Percentiles rank a stretch among this genome's conserved stretches.
Evolutionary conservation across 83 land plant species (phyloP).

Genomic region (Picea abies): DNA sequence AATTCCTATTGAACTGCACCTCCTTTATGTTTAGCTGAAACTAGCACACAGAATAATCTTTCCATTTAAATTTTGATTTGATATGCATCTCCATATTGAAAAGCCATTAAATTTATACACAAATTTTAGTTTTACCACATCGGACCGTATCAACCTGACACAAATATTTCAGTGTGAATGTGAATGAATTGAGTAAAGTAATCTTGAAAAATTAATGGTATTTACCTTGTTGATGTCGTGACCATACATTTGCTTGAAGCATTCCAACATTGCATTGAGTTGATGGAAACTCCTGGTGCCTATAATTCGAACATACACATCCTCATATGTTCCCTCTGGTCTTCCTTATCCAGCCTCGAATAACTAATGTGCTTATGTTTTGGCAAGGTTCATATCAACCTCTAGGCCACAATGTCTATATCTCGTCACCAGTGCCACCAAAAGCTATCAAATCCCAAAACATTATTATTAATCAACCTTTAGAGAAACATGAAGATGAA

Average conservation of each 20-base stretch:
- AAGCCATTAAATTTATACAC: too few species aligned
- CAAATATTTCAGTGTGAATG: too few species aligned
- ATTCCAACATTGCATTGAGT: constrained; percentile 50
- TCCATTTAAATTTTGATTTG: too few species aligned
- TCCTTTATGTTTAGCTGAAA: too few species aligned
- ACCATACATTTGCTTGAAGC: constrained; percentile 37
- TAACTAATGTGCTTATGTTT: constrained; percentile 36
- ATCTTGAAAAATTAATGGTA: background rate
- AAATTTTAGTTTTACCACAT: too few species aligned
- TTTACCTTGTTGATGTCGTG: constrained; percentile 50
- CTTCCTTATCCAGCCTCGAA: constrained; percentile 27
- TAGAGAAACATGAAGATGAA: background rate
- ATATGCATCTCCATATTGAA: too few species aligned
- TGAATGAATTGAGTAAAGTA: too few species aligned
- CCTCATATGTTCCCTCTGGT: constrained; percentile 23
- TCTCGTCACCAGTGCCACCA: constrained; percentile 34
- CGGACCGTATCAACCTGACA: too few species aligned
- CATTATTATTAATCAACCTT: background rate
- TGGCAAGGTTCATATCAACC: constrained; percentile 33
- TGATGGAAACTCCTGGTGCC: constrained; percentile 61
- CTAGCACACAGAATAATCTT: too few species aligned
- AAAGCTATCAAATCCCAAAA: constrained; percentile 22
- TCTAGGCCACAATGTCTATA: constrained; percentile 49
- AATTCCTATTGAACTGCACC: too few species aligned
- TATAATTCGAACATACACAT: constrained; percentile 34